Evolutionary conservation across 192 early-diverging fungal genomes (phyloP), one percentile per base, ranked within the genome.

Genomic region (Gryganskiella cystojenkinii): DNA sequence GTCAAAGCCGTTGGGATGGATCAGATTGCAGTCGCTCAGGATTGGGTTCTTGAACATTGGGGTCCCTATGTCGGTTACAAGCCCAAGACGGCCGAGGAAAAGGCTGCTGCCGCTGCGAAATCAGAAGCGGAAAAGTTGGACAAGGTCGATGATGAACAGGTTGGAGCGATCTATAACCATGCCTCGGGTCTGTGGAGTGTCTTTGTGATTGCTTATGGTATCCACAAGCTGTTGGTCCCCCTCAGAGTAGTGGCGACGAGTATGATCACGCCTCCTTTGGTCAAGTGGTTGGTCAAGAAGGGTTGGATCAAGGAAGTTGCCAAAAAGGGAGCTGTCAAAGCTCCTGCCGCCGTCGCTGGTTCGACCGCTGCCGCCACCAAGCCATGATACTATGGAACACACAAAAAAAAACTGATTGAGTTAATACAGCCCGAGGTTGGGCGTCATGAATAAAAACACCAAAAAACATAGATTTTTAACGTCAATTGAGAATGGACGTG

Each of bases 151-250:
- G 63, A 68, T 40, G 57, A 64, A 30, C 57, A 68, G 20, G 60
- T 64, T 8, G 73, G 68, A 3, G 67, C 46, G 4, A 66, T 65
- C 37, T 69, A 64, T 20, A 83, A 71, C 52, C 66, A 82, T 30
- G 65, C 71, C 31, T 85, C 86, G 2, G 84, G 84, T 19, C 59
- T 81, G 20, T 71, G 80, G 27, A 81, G 82, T 46, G 61, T 85
- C 0, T 86, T 89, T 67, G 81, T 87, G 42, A 82, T 89, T 53
- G 85, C 88, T 0, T 89, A 89, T 64, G 88, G 85, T 13, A 87
- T 89, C n/a, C 88, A 89, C 62, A 89, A 89, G 56, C 45, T 89
- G 8, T 54, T 89, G 37, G 56, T 89, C 17, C 88, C 88, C 6
- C 28, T 89, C 11, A 67, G 88, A 50, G 67, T 89, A 15, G 86